Conservation (phyloP, 148 eudicot genomes). For the Vaccinium vitisidaea region DNA sequence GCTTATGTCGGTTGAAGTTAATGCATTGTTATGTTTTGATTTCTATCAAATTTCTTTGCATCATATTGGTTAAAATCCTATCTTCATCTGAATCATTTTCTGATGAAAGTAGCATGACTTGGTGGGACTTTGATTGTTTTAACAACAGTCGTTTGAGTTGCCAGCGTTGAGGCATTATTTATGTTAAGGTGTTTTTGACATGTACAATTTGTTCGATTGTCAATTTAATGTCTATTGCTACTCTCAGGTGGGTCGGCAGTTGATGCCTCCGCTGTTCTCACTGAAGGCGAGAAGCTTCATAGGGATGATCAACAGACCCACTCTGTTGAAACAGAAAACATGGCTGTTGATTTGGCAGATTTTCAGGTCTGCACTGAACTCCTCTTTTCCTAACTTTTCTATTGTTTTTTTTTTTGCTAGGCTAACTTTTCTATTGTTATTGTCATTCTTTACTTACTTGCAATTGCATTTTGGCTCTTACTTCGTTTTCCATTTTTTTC, state of each 20-base stretch:
- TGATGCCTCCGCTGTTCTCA: conserved; percentile 19
- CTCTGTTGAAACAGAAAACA: conserved; percentile 37
- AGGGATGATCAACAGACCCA: conserved; percentile 25
- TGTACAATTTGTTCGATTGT: neutral
- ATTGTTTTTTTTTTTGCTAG: neutral
- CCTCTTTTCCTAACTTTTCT: neutral
- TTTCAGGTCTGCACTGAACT: conserved; percentile 37
- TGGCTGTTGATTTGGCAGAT: conserved; percentile 32
- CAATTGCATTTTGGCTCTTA: neutral
- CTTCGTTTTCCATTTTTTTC: neutral
- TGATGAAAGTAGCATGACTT: neutral
- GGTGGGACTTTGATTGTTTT: neutral
- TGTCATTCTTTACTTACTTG: neutral
- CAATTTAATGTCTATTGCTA: neutral
- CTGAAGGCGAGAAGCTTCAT: conserved; percentile 31
- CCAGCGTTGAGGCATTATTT: neutral
- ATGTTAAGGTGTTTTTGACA: neutral
- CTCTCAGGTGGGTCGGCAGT: conserved; percentile 17
- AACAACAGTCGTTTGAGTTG: neutral
- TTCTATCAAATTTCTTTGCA: neutral
- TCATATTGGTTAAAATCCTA: neutral
- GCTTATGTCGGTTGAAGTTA: neutral
- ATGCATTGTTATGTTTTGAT: neutral
- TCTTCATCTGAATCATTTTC: neutral
- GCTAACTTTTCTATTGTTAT: neutral